Percentiles rank a stretch among this genome's conserved stretches.
phyloP scores from a whole-genome alignment of 768 basidiomycete genomes.

The Sistotremastrum niveocremeum region DNA sequence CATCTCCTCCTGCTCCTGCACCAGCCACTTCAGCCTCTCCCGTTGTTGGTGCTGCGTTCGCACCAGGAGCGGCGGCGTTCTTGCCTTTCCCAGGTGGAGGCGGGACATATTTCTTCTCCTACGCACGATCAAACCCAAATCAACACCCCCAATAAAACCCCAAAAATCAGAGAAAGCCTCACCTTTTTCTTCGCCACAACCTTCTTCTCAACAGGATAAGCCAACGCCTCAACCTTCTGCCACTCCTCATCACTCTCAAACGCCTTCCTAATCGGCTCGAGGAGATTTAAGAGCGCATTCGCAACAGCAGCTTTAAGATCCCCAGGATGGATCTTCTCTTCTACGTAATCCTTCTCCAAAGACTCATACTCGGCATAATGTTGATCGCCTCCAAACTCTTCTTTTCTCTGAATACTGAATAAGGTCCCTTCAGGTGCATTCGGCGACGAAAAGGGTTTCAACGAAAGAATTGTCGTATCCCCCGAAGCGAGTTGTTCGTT shows the following conservation, averaged over 20 bases:
- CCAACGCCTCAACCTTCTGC: slow-evolving; percentile 59
- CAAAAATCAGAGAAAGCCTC: neutral
- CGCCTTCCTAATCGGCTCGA: slow-evolving; percentile 69
- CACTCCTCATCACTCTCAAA: slow-evolving; percentile 74
- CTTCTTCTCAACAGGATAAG: slow-evolving; percentile 70
- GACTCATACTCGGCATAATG: slow-evolving; percentile 60
- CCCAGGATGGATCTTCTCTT: slow-evolving; percentile 71
- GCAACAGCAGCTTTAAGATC: slow-evolving; percentile 77
- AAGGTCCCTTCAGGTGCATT: slow-evolving; percentile 73
- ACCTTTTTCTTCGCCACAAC: slow-evolving; percentile 43
- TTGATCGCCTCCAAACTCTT: slow-evolving; percentile 64
- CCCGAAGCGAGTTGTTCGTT: slow-evolving; percentile 37
- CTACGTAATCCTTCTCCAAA: slow-evolving; percentile 61
- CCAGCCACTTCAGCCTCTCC: no score
- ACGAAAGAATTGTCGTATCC: slow-evolving; percentile 22
- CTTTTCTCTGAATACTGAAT: slow-evolving; percentile 65
- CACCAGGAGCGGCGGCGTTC: slow-evolving; percentile 24
- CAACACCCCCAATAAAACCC: neutral
- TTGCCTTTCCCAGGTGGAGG: slow-evolving; percentile 73
- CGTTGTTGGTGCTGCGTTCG: slow-evolving; percentile 6
- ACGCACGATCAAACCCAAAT: neutral
- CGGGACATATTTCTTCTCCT: slow-evolving; percentile 77
- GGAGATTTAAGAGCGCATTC: slow-evolving; percentile 55
- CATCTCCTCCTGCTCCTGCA: neutral
- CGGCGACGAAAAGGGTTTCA: slow-evolving; percentile 46